A percentile compares a stretch with the other conserved stretches of the same genome.
These are phyloP conservation scores for Pinguiococcus pyrenoidosus DNA, from an alignment of 108 stramenopile genomes.

Conservation along the genomic window DNA sequence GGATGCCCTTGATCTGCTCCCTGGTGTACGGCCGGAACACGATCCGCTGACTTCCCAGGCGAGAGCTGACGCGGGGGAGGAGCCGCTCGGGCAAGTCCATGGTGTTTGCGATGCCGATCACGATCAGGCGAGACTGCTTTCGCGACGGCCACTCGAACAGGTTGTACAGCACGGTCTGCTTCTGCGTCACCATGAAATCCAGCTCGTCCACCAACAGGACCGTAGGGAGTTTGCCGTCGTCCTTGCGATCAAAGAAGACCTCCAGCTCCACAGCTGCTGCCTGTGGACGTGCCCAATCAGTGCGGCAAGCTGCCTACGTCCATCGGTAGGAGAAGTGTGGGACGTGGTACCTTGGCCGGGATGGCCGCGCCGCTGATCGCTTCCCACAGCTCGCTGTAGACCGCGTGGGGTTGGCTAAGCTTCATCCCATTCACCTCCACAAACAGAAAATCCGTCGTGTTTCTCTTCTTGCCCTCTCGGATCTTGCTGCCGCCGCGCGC, in stretches of 20 bases:
- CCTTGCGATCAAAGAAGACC: conserved; percentile 10
- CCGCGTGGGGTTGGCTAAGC: conserved; percentile 25
- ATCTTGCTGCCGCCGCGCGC: neutral
- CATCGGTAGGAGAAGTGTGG: too few relatives aligned
- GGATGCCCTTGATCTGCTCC: conserved; percentile 28
- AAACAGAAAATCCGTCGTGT: conserved; percentile 19
- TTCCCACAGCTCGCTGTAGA: conserved; percentile 34
- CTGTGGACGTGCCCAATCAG: too few relatives aligned
- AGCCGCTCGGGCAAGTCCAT: conserved; percentile 85
- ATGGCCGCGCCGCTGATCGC: conserved; percentile 12
- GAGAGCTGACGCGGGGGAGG: conserved; percentile 50
- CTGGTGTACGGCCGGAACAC: conserved; percentile 30
- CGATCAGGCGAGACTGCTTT: conserved; percentile 40
- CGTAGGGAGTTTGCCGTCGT: conserved; percentile 11
- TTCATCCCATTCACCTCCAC: conserved; percentile 36
- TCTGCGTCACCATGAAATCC: conserved; percentile 80
- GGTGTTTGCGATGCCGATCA: conserved; percentile 95
- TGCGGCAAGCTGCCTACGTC: too few relatives aligned
- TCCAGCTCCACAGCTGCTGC: too few relatives aligned
- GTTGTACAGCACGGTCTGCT: conserved; percentile 86
- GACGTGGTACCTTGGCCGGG: too few relatives aligned
- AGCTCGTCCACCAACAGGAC: conserved; percentile 85
- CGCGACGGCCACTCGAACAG: conserved; percentile 88
- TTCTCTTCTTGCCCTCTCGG: neutral
- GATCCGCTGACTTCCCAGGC: conserved; percentile 18